phyloP scores from a whole-genome alignment of 108 stramenopile genomes.

The Licmophora abbreviata region DNA sequence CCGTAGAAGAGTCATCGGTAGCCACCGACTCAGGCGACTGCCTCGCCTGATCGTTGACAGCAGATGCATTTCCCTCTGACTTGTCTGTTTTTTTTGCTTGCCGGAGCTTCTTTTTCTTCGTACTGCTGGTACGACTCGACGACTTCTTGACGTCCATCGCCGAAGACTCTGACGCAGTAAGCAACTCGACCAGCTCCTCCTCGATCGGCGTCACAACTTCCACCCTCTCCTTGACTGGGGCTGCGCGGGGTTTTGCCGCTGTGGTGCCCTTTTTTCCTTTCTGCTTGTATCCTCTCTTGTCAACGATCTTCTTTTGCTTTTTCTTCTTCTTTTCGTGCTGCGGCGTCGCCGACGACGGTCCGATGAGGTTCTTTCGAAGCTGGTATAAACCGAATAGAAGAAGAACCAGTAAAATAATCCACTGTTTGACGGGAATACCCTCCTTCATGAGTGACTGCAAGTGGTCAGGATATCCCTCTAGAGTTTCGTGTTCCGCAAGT shows the following conservation, averaged over 20 bases:
- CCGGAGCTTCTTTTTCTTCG: too few species aligned
- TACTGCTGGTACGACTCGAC: too few species aligned
- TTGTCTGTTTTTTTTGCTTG: too few species aligned
- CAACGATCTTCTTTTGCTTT: neutral
- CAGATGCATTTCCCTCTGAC: too few species aligned
- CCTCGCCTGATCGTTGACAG: too few species aligned
- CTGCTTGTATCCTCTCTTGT: neutral
- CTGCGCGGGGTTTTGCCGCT: neutral
- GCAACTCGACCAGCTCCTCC: neutral
- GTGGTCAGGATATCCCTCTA: conserved; percentile 12
- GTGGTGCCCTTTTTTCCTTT: neutral
- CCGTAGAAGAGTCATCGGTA: too few species aligned
- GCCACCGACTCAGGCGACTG: too few species aligned
- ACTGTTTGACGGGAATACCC: conserved; percentile 32
- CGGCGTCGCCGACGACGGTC: neutral
- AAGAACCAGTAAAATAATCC: conserved; percentile 26
- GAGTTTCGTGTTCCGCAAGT: neutral
- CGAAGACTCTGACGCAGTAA: too few species aligned
- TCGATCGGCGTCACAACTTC: neutral
- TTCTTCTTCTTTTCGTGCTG: neutral
- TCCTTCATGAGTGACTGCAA: conserved; percentile 14
- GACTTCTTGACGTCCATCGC: too few species aligned
- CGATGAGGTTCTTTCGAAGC: conserved; percentile 16
- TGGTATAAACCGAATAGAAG: conserved; percentile 18
- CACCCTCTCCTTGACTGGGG: neutral